These are phyloP conservation scores for cucumber (Cucumis sativus) DNA, from an alignment of 306 rosid species.

Conservation along the genomic window DNA sequence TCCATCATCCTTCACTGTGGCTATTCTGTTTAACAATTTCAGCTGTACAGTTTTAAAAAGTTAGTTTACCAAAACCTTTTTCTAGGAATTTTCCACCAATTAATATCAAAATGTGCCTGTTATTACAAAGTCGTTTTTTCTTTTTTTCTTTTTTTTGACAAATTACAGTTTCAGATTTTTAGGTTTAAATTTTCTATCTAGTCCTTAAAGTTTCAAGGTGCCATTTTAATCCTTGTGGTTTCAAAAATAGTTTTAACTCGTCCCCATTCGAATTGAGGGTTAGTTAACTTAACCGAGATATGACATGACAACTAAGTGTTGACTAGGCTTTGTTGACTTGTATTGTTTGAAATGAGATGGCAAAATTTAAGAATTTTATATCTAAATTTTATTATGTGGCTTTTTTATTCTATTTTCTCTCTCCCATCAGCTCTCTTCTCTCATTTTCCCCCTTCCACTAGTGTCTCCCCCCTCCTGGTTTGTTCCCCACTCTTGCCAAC, in stretches of 20 bases:
- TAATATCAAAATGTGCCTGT: not conserved
- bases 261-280: not conserved
- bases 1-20: constrained; percentile 88
- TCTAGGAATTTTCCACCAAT: not conserved
- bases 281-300: not conserved
- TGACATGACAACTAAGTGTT: not conserved
- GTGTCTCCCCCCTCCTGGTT: not conserved
- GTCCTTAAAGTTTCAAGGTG: not conserved
- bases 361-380: not conserved
- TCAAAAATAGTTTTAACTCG: not conserved
- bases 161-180: not conserved
- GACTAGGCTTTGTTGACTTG: not conserved
- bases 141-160: too few relatives aligned
- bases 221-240: not conserved
- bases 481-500: not conserved
- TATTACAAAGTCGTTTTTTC: not conserved
- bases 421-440: not conserved
- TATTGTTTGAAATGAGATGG: not conserved
- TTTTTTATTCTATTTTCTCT: not conserved
- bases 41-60: constrained; percentile 48
- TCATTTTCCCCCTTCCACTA: not conserved
- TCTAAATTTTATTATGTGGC: not conserved
- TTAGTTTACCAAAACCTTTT: not conserved
- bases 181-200: not conserved
- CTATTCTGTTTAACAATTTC: constrained; percentile 77